phyloP scores from a whole-genome alignment of 2,329 filamentous ascomycete species.

The Fulvia fulva region DNA sequence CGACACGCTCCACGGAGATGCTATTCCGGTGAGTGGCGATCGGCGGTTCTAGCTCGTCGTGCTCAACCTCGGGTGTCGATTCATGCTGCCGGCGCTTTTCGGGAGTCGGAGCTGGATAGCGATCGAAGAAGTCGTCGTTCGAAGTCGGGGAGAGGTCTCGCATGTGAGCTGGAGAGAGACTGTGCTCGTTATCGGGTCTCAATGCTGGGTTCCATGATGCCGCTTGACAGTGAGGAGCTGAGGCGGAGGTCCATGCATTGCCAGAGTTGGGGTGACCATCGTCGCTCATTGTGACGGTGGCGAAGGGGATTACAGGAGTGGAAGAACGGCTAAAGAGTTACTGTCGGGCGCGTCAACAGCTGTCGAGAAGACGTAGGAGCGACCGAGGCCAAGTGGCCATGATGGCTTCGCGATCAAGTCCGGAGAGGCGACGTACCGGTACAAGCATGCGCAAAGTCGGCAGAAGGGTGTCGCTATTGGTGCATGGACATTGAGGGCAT shows the following conservation, averaged over 20 bases:
- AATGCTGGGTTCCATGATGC: constrained; percentile 56
- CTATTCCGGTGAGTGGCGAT: constrained; percentile 8
- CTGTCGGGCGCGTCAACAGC: constrained; percentile 11
- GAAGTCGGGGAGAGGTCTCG: constrained; percentile 18
- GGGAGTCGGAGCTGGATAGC: constrained; percentile 28
- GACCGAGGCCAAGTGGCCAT: neutral
- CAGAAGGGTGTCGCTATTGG: neutral
- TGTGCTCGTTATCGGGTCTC: constrained; percentile 31
- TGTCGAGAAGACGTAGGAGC: neutral
- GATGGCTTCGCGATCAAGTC: neutral
- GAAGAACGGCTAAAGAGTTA: neutral
- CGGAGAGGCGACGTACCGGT: constrained; percentile 2
- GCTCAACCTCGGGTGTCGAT: neutral
- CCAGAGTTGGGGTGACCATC: constrained; percentile 39
- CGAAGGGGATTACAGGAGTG: neutral
- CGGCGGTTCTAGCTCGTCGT: constrained; percentile 8
- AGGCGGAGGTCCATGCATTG: constrained; percentile 33
- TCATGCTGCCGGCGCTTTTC: constrained; percentile 15
- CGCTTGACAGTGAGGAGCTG: constrained; percentile 4
- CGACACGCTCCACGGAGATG: constrained; percentile 15
- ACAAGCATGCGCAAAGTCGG: constrained; percentile 7
- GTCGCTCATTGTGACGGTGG: constrained; percentile 24
- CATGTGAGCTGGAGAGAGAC: constrained; percentile 9
- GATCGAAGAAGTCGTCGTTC: constrained; percentile 37
- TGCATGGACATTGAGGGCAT: neutral